Conservation (phyloP, 2,329 filamentous ascomycete species). For the Cladosporium sp. region DNA sequence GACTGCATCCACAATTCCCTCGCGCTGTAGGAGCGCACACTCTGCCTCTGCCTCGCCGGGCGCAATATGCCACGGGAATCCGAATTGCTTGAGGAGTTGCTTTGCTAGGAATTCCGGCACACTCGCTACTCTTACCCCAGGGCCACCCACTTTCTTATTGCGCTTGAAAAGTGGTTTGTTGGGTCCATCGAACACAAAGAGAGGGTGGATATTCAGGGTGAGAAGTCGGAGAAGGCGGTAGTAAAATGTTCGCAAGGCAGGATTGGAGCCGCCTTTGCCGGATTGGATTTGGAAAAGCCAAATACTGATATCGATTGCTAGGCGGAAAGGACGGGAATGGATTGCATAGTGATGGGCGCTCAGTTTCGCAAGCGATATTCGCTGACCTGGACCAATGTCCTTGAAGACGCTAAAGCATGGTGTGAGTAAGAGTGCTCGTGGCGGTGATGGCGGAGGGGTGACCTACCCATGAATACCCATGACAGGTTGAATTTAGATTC, state of each 20-base stretch:
- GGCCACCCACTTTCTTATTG: conserved; percentile 64
- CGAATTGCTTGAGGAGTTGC: conserved; percentile 77
- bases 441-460: not conserved
- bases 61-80: conserved; percentile 77
- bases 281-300: conserved; percentile 95
- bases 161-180: conserved; percentile 84
- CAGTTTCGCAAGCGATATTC: conserved; percentile 77
- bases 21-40: conserved; percentile 78
- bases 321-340: conserved; percentile 67
- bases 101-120: conserved; percentile 75
- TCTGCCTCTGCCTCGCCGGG: conserved; percentile 96
- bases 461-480: conserved; percentile 29
- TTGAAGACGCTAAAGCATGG: conserved; percentile 63
- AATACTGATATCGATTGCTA: conserved; percentile 92
- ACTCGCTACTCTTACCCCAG: conserved; percentile 59
- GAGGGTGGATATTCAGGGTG: conserved; percentile 71
- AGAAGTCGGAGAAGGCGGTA: conserved; percentile 80
- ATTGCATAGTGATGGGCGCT: conserved; percentile 71
- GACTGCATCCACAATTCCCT: conserved; percentile 85
- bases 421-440: not conserved
- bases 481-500: not conserved
- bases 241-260: conserved; percentile 85
- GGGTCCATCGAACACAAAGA: conserved; percentile 88
- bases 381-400: conserved; percentile 76
- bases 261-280: conserved; percentile 79